A percentile compares a stretch with the other conserved stretches of the same genome.
Evolutionary conservation across 2,329 filamentous ascomycete genomes (phyloP).

Genomic region (Fusarium dimerum): DNA sequence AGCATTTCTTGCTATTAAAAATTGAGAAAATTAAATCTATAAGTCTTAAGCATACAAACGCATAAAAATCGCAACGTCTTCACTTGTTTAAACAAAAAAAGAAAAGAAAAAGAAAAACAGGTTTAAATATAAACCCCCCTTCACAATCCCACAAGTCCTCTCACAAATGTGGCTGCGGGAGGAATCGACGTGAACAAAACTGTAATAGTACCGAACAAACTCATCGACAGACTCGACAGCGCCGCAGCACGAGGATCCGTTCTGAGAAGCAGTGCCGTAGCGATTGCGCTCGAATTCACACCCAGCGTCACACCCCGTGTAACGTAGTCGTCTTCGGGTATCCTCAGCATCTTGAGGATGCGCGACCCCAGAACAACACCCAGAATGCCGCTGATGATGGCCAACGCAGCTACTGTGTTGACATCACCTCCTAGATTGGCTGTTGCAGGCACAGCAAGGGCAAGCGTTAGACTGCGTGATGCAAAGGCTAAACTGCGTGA

Average conservation of each 20-base stretch:
- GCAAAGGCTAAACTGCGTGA: conserved; percentile 56
- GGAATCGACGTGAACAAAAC: conserved; percentile 60
- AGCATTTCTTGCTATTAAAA: too few species aligned
- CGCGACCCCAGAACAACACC: conserved; percentile 56
- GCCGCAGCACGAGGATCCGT: conserved; percentile 61
- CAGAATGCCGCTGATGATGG: conserved; percentile 60
- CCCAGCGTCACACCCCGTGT: conserved; percentile 63
- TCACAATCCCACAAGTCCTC: conserved; percentile 47
- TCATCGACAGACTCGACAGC: conserved; percentile 61
- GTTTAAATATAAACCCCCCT: too few species aligned
- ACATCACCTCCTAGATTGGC: conserved; percentile 57
- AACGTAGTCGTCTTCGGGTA: conserved; percentile 64
- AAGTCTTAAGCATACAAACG: too few species aligned
- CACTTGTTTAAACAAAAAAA: too few species aligned
- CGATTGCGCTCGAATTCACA: conserved; percentile 61
- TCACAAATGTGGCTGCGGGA: conserved; percentile 49
- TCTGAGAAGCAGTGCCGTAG: conserved; percentile 56
- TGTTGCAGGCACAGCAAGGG: conserved; percentile 58
- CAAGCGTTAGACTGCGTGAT: conserved; percentile 58
- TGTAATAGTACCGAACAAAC: conserved; percentile 60
- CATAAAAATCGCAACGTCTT: too few species aligned
- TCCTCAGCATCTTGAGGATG: conserved; percentile 49
- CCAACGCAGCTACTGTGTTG: conserved; percentile 57
- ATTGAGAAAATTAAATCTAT: too few species aligned
- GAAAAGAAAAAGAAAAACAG: too few species aligned